Evolutionary conservation across 768 basidiomycete genomes (phyloP).

Genomic region (Russula vinacea): DNA sequence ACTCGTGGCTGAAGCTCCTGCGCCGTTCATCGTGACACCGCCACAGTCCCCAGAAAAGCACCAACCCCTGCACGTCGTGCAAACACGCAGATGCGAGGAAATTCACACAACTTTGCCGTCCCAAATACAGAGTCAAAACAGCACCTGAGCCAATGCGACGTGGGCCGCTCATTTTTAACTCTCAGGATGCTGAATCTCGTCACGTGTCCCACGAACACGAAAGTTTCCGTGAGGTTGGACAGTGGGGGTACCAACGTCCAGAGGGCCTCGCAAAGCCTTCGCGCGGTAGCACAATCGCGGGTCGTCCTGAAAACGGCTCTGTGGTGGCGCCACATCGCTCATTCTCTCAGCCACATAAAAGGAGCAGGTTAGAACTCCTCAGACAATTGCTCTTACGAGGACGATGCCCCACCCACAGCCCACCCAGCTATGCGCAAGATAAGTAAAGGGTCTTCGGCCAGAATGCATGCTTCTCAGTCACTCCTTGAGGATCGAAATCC

Average conservation of each 20-base stretch:
- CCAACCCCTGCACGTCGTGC: constrained; percentile 11
- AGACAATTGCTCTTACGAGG: constrained; percentile 9
- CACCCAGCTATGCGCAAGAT: constrained; percentile 21
- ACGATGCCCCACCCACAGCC: constrained; percentile 19
- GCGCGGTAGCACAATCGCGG: not conserved
- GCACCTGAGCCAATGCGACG: constrained; percentile 9
- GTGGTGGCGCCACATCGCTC: not conserved
- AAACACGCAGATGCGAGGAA: constrained; percentile 3
- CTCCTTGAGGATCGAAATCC: constrained; percentile 1
- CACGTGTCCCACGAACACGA: not conserved
- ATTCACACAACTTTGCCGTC: not conserved
- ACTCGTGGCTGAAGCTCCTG: not conserved
- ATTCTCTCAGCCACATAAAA: not conserved
- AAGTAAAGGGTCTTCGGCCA: constrained; percentile 3
- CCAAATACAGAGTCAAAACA: not conserved
- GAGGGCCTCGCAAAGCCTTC: not conserved
- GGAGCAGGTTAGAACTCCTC: constrained; percentile 7
- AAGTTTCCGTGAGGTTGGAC: constrained; percentile 10
- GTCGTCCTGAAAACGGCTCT: not conserved
- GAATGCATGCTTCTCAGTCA: not conserved
- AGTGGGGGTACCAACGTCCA: not conserved
- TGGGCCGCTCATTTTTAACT: not conserved
- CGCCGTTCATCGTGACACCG: constrained; percentile 15
- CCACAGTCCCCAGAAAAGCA: constrained; percentile 17
- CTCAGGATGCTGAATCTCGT: not conserved